Percentiles rank a stretch among this genome's conserved stretches.
These are phyloP conservation scores for Pseudonectria buxi DNA, from an alignment of 2,329 filamentous ascomycete genomes.

Conservation along the genomic window DNA sequence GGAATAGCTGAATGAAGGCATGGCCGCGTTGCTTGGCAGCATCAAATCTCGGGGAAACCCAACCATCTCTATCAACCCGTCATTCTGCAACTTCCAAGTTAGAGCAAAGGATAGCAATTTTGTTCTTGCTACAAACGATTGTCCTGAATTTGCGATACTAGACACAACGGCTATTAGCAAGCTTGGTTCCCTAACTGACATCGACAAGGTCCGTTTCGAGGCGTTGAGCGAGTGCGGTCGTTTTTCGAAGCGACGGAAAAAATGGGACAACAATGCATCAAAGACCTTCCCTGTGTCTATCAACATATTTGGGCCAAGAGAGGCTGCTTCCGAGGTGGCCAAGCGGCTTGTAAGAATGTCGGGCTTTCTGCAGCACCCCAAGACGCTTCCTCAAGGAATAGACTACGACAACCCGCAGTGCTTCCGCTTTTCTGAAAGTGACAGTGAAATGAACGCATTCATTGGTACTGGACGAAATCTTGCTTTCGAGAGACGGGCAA, in stretches of 20 bases:
- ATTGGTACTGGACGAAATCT: background rate
- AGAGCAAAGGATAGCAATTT: background rate
- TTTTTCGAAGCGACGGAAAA: constrained; percentile 1
- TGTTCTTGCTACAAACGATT: background rate
- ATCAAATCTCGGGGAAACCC: no score
- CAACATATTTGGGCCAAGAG: constrained; percentile 2
- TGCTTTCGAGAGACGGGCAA: background rate
- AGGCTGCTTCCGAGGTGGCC: background rate
- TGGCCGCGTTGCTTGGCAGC: background rate
- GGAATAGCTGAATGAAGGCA: background rate
- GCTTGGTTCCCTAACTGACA: background rate
- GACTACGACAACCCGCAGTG: constrained; percentile 4
- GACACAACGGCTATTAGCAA: background rate
- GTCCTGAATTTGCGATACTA: constrained; percentile 1
- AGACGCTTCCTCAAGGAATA: background rate
- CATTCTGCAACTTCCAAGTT: background rate
- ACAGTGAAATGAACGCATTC: constrained; percentile 1
- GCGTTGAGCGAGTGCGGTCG: background rate
- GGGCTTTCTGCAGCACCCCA: constrained; percentile 5
- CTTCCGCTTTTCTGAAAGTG: background rate
- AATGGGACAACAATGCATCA: background rate
- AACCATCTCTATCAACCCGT: no score
- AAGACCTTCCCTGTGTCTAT: constrained; percentile 1
- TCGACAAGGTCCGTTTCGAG: constrained; percentile 7
- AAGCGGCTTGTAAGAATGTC: background rate